These are phyloP conservation scores for Cordyceps farinosa DNA, from an alignment of 2,329 filamentous ascomycete species.

Conservation along the genomic window DNA sequence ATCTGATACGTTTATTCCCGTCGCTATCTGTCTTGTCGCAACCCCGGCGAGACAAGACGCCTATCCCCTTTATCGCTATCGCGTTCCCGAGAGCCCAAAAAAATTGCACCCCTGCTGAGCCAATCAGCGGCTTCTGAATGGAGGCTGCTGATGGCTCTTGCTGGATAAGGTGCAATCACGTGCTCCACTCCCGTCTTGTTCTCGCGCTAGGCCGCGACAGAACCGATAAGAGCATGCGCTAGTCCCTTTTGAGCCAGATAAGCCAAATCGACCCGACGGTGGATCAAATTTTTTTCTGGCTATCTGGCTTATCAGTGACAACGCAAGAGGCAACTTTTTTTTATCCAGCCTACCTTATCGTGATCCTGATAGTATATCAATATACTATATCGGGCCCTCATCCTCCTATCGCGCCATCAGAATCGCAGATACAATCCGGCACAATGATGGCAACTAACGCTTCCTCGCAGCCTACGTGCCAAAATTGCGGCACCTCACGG, in stretches of 20 bases:
- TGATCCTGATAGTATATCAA: conserved; percentile 32
- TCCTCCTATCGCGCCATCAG: conserved; percentile 21
- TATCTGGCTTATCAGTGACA: conserved; percentile 36
- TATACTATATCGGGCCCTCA: conserved; percentile 27
- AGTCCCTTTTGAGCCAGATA: conserved; percentile 15
- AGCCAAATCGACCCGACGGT: conserved; percentile 6
- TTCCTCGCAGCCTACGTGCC: conserved; percentile 83
- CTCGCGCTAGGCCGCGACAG: conserved; percentile 4
- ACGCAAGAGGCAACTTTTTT: conserved; percentile 31
- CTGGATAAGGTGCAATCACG: conserved; percentile 28
- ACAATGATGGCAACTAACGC: conserved; percentile 55
- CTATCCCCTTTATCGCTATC: conserved; percentile 19
- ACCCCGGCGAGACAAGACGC: neutral
- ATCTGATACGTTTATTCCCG: conserved; percentile 15
- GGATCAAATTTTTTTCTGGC: conserved; percentile 19
- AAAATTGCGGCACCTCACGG: conserved; percentile 93
- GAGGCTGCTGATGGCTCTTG: neutral
- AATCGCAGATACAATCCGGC: conserved; percentile 34
- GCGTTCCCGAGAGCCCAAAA: conserved; percentile 1
- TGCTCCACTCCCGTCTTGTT: conserved; percentile 25
- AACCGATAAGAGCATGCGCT: conserved; percentile 7
- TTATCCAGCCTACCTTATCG: conserved; percentile 38
- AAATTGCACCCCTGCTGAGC: neutral
- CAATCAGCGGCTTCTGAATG: conserved; percentile 16
- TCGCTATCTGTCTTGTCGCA: conserved; percentile 15